Percentiles rank a stretch among this genome's conserved stretches.
phyloP scores from a whole-genome alignment of 2,329 filamentous ascomycete species.

The Penicillium glabrum region DNA sequence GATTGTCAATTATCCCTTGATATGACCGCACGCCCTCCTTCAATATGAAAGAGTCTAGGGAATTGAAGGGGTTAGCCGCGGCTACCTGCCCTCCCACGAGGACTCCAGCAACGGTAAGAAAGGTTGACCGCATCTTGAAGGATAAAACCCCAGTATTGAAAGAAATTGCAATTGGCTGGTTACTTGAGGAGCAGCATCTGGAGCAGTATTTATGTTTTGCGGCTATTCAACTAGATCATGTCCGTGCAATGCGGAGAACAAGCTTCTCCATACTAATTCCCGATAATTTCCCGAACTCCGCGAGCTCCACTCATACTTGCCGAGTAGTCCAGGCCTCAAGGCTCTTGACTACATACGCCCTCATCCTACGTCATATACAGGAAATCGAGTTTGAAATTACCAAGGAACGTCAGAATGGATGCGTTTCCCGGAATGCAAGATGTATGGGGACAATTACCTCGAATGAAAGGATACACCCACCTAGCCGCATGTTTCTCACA shows the following conservation, averaged over 20 bases:
- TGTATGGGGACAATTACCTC: slow-evolving; percentile 15
- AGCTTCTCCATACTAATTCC: not conserved
- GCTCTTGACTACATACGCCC: too few species aligned
- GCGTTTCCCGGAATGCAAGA: slow-evolving; percentile 8
- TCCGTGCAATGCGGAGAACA: not conserved
- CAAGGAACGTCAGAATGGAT: not conserved
- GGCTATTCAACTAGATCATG: not conserved
- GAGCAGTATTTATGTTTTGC: not conserved
- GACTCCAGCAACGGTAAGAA: not conserved
- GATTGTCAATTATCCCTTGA: slow-evolving; percentile 10
- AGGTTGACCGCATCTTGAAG: not conserved
- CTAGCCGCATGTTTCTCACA: slow-evolving; percentile 8
- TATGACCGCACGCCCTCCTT: not conserved
- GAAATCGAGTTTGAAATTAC: too few species aligned
- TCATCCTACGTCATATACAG: too few species aligned
- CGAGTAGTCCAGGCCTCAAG: too few species aligned
- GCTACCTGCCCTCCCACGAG: not conserved
- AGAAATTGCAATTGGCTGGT: not conserved
- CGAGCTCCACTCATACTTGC: not conserved
- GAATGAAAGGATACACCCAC: slow-evolving; percentile 19
- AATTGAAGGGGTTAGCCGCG: not conserved
- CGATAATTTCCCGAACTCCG: not conserved
- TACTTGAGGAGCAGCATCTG: not conserved
- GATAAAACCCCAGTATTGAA: not conserved
- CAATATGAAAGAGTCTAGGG: not conserved